Percentiles rank a stretch among this genome's conserved stretches.
Evolutionary conservation across 768 basidiomycete species (phyloP).

Genomic region (Boletus coccyginus): DNA sequence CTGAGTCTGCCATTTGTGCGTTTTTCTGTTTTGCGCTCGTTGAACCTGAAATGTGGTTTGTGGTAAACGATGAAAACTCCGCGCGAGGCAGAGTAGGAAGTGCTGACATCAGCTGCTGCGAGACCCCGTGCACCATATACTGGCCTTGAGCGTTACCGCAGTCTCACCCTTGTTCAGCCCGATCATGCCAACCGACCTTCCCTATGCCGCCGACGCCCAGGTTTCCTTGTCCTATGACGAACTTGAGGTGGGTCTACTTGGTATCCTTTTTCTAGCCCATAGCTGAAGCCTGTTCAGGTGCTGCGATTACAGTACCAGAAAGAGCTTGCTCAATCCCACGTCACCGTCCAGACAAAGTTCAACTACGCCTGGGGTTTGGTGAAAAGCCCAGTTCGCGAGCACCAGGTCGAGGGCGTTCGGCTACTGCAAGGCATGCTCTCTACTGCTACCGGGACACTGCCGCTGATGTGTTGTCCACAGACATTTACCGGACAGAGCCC

Average conservation of each 20-base stretch:
- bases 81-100: background rate
- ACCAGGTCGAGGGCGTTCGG: slow-evolving; percentile 91
- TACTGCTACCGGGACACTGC: background rate
- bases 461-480: slow-evolving; percentile 40
- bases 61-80: slow-evolving; percentile 23
- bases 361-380: slow-evolving; percentile 97
- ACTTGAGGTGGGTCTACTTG: slow-evolving; percentile 59
- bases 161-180: slow-evolving; percentile 11
- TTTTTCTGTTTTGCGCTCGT: slow-evolving; percentile 17
- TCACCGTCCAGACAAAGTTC: slow-evolving; percentile 95
- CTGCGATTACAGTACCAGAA: slow-evolving; percentile 84
- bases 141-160: slow-evolving; percentile 7
- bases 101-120: slow-evolving; percentile 26
- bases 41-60: slow-evolving; percentile 23
- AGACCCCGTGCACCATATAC: slow-evolving; percentile 20
- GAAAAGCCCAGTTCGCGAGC: slow-evolving; percentile 79
- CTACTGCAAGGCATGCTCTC: slow-evolving; percentile 72
- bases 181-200: slow-evolving; percentile 75
- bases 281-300: slow-evolving; percentile 49
- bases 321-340: slow-evolving; percentile 77
- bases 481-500: slow-evolving; percentile 89
- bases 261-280: background rate
- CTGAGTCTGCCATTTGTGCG: slow-evolving; percentile 46
- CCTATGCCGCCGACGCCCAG: slow-evolving; percentile 94
- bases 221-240: slow-evolving; percentile 87